phyloP scores from a whole-genome alignment of 345 rosid genomes.

The Excoecaria agallocha region DNA sequence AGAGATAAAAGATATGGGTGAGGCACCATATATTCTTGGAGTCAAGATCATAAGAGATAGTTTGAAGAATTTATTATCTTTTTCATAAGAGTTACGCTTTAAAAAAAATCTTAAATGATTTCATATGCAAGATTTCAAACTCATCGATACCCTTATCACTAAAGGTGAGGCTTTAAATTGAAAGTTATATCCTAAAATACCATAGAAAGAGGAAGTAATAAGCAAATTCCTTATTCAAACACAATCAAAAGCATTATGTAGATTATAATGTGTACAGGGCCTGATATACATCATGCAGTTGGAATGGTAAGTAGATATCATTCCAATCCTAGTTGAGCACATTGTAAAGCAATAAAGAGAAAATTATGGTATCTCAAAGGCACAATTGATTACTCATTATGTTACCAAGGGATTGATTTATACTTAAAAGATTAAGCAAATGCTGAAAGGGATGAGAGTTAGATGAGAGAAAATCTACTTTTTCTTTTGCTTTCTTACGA shows the following conservation, averaged over 20 bases:
- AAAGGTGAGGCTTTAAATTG: not conserved
- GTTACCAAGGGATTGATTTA: not conserved
- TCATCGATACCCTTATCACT: not conserved
- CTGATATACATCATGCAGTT: not conserved
- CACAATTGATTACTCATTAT: not conserved
- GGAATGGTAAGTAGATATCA: not conserved
- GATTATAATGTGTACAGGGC: not conserved
- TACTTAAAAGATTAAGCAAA: not conserved
- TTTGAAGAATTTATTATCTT: not conserved
- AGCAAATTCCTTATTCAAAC: not conserved
- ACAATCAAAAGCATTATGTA: not conserved
- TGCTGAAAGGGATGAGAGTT: not conserved
- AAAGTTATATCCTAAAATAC: not conserved
- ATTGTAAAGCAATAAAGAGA: not conserved
- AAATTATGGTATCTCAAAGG: not conserved
- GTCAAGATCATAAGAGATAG: not conserved
- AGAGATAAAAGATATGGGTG: not conserved
- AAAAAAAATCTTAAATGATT: not conserved
- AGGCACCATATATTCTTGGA: not conserved
- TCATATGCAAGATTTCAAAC: not conserved
- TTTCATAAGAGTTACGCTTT: slow-evolving; percentile 6
- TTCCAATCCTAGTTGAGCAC: not conserved
- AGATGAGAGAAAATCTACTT: not conserved
- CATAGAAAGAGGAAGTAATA: not conserved
- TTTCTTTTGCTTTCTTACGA: not conserved